Base-by-base conservation (phyloP, 2,329 filamentous ascomycete species). In the Claviceps sp. region DNA sequence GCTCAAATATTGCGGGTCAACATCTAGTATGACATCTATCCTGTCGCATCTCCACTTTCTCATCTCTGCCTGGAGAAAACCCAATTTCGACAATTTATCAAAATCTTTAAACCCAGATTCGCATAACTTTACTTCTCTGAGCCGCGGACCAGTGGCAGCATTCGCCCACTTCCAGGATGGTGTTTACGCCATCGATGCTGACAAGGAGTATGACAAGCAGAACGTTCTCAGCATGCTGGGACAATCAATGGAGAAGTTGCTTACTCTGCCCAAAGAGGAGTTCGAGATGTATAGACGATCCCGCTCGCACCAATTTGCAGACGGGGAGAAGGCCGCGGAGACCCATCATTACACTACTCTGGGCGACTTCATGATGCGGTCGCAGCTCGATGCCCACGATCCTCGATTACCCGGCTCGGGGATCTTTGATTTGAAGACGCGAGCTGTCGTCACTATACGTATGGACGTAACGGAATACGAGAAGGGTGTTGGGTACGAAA, bases 391-490 rank as follows among this genome's bases (percentile, higher is more conserved):
- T 64, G 93, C 93, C 0, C 72, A 93, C 60, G 93, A 98, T 64
- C 74, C 82, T 13, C 81, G 93, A 49, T 69, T 98, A 7, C 93
- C 91, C 0, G 93, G 93, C 1, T 87, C 85, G 5, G 93, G 93
- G 42, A 90, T 95, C 73, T 98, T 96, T 62, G 93, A 98, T 66
- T 71, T 98, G 54, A 98, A 98, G 71, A 98, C 93, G 0, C 80
- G 94, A 60, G 90, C 93, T 1, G 91, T 97, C 0, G 75, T 96
- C 5, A 84, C 88, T 0, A 87, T 98, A 56, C 88, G 93, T 30
- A 96, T 96, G 89, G 84, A 95, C 59, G 76, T 86, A 0, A 61
- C 65, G 4, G 78, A 84, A 17, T 87, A 84, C 62, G 76, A 91
- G 57, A 75, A 83, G 48, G 89, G 89, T 30, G 71, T 83, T 13